phyloP scores from a whole-genome alignment of 257 asterid species.

The Fraxinus pennsylvanica region DNA sequence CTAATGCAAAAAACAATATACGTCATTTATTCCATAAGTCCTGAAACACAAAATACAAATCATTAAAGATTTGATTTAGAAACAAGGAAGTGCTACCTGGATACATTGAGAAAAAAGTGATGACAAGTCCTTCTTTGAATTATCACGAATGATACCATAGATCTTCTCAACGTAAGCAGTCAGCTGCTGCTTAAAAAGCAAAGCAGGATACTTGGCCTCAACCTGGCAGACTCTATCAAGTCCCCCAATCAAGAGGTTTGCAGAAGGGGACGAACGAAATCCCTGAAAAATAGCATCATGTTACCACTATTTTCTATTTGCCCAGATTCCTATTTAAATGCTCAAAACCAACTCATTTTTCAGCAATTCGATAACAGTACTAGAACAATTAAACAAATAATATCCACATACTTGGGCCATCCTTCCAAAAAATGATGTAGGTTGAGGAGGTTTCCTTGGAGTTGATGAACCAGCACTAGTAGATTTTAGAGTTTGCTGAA shows the following conservation, averaged over 20 bases:
- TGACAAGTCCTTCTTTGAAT: conserved; percentile 63
- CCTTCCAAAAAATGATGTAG: conserved; percentile 79
- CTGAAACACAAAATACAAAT: background rate
- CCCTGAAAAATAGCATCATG: conserved; percentile 40
- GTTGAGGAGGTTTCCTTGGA: conserved; percentile 62
- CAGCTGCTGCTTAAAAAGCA: conserved; percentile 85
- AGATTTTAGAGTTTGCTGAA: conserved; percentile 64
- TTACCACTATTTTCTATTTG: conserved; percentile 4
- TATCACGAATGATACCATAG: conserved; percentile 80
- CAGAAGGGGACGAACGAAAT: conserved; percentile 67
- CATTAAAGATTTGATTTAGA: background rate
- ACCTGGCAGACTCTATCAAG: conserved; percentile 70
- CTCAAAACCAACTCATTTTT: conserved; percentile 20
- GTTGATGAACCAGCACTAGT: conserved; percentile 29
- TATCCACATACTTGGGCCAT: conserved; percentile 54
- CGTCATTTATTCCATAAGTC: background rate
- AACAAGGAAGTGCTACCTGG: conserved; percentile 43
- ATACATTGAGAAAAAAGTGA: conserved; percentile 59
- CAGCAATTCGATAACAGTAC: background rate
- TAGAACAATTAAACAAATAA: conserved; percentile 10
- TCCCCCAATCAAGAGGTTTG: conserved; percentile 61
- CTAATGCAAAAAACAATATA: too few species aligned
- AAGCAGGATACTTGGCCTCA: conserved; percentile 84
- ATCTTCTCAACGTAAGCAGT: conserved; percentile 86
- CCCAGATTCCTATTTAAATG: conserved; percentile 13